Evolutionary conservation across 371 early-diverging fungal genomes (phyloP).

Genomic region (Haplosporangium sp.): DNA sequence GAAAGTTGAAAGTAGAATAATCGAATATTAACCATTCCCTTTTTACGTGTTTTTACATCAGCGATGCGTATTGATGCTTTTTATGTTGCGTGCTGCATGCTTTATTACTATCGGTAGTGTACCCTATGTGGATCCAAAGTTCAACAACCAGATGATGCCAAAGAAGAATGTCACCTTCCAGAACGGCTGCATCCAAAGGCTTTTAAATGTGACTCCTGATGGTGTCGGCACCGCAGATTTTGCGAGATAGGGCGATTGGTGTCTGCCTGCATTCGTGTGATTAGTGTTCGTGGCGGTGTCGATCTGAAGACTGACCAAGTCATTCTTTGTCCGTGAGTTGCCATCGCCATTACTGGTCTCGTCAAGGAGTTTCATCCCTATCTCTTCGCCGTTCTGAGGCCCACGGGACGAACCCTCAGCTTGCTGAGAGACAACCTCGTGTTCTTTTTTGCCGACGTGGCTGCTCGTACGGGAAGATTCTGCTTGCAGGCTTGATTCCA

Average conservation of each 20-base stretch:
- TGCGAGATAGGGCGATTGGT: background rate
- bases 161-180: slow-evolving; percentile 38
- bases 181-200: slow-evolving; percentile 26
- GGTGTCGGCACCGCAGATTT: slow-evolving; percentile 1
- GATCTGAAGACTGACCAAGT: slow-evolving; percentile 9
- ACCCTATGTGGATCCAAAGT: slow-evolving; percentile 10
- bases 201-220: slow-evolving; percentile 9
- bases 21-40: background rate
- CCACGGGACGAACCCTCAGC: slow-evolving; percentile 1
- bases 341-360: background rate
- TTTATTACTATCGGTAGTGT: background rate
- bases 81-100: background rate
- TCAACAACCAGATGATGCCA: slow-evolving; percentile 28
- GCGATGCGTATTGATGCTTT: background rate
- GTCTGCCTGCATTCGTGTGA: background rate
- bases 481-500: slow-evolving; percentile 18
- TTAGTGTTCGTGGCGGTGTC: slow-evolving; percentile 4
- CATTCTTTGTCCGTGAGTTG: background rate
- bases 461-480: background rate
- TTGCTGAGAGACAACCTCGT: background rate
- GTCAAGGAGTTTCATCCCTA: background rate
- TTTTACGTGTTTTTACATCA: background rate
- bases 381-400: background rate
- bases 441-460: background rate
- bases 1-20: background rate